Conservation (phyloP, 2,329 filamentous ascomycete genomes). For the Colletotrichum theobromicola region DNA sequence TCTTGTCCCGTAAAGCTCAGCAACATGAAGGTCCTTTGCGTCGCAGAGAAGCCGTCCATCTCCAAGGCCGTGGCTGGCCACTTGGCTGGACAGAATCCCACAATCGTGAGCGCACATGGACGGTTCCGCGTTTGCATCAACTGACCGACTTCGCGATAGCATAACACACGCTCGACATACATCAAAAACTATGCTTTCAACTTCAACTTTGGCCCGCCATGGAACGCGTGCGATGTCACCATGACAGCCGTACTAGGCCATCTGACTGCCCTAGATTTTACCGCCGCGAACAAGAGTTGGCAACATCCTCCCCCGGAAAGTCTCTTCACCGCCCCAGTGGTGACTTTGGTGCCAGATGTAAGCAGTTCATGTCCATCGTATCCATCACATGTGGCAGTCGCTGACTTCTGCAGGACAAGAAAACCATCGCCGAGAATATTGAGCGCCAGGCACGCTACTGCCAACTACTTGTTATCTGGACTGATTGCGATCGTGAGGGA, state of each 20-base stretch:
- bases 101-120: conserved; percentile 62
- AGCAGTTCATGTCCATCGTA: conserved; percentile 19
- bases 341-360: conserved; percentile 71
- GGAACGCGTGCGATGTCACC: conserved; percentile 83
- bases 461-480: conserved; percentile 92
- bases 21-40: conserved; percentile 61
- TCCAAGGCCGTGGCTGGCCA: conserved; percentile 93
- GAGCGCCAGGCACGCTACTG: conserved; percentile 74
- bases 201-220: conserved; percentile 82
- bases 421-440: conserved; percentile 84
- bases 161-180: conserved; percentile 73
- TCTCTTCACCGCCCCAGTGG: conserved; percentile 82
- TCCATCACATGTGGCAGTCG: background rate
- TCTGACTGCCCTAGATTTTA: conserved; percentile 82
- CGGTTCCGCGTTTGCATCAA: background rate
- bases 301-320: conserved; percentile 76
- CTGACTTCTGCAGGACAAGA: conserved; percentile 68
- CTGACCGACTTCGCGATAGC: conserved; percentile 50
- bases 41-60: conserved; percentile 82
- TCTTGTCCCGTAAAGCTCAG: background rate
- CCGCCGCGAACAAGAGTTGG: conserved; percentile 78
- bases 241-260: conserved; percentile 96
- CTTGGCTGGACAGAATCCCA: conserved; percentile 77
- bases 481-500: conserved; percentile 96
- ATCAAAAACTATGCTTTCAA: conserved; percentile 95